Base-by-base conservation (phyloP, 352 stramenopile genomes). In the Saprolegnia diclina region DNA sequence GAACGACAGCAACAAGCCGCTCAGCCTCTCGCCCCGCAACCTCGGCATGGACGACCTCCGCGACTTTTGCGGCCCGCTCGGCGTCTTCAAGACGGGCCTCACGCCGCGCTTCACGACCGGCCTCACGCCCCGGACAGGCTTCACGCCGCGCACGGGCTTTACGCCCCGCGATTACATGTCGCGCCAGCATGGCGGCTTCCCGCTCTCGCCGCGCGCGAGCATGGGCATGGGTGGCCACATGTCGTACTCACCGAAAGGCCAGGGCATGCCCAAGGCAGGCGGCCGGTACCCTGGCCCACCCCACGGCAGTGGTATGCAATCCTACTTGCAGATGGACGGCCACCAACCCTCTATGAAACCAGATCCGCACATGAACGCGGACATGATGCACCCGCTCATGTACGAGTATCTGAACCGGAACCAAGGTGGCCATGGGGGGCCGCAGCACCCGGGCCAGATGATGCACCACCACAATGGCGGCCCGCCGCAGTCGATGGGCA, bases 21-120 rank as follows among this genome's bases (percentile, higher is more conserved):
- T 93, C 37, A 83, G 79, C 54, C 82, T 93, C 37, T 90, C 81
- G 37, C 85, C 85, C 46, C 79, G 85, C 21, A 91, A 81, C 4
- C 91, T 93, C 54, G 83, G 83, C 38, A 93, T 93, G 85, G 85
- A 93, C 65, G 85, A 93, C 63, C 67, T 93, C 63, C 83, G 83
- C 53, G 83, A 93, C 69, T 93, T 93, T 68, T 90, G 83, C 61
- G 83, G 83, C 14, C 82, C 85, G 7, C 76, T 92, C 5, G 85
- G 85, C 48, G 76, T 82, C 24, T 93, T 93, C 81, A 91, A 91
- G 79, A 93, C 85, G 18, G 85, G 85, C 2, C 66, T 93, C 16
- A 93, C 85, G 14, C 85, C 85, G 18, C 85, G 85, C 21, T 93
- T 93, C 72, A 89, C 78, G 64, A 93, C 85, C 40, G 85, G 85